Percentiles rank a stretch among this genome's conserved stretches.
Conservation (phyloP, 1,284 basidiomycete genomes). For the Boletus albobrunnescens region DNA sequence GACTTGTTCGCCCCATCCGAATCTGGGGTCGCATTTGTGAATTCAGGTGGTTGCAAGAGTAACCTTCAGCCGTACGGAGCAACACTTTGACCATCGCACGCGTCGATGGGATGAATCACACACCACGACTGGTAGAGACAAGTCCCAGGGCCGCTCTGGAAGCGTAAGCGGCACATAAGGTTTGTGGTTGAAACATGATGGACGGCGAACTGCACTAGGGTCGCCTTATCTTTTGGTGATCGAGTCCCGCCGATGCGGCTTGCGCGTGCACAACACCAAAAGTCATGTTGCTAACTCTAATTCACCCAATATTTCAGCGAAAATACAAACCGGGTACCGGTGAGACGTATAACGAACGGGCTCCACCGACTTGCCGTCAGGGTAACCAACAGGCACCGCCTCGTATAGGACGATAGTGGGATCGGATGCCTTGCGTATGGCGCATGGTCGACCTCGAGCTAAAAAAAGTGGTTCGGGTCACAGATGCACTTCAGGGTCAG, state of each 20-base stretch:
- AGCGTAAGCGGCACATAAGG: neutral
- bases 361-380: neutral
- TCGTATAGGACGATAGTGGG: neutral
- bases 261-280: too few relatives aligned
- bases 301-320: too few relatives aligned
- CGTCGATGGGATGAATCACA: too few relatives aligned
- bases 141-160: neutral
- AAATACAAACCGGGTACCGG: neutral
- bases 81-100: neutral
- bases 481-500: conserved; percentile 23
- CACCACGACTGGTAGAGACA: too few relatives aligned
- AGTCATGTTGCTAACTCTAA: too few relatives aligned
- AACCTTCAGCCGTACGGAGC: neutral
- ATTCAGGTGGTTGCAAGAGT: neutral
- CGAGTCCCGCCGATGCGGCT: neutral
- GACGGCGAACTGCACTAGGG: neutral
- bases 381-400: neutral
- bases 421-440: conserved; percentile 16
- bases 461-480: conserved; percentile 2
- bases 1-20: neutral
- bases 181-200: neutral
- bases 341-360: too few relatives aligned
- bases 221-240: neutral
- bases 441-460: conserved; percentile 2
- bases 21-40: too few relatives aligned